These are phyloP conservation scores for Starmerella potacharoeniae DNA, from an alignment of 805 yeast genomes.

Conservation along the genomic window DNA sequence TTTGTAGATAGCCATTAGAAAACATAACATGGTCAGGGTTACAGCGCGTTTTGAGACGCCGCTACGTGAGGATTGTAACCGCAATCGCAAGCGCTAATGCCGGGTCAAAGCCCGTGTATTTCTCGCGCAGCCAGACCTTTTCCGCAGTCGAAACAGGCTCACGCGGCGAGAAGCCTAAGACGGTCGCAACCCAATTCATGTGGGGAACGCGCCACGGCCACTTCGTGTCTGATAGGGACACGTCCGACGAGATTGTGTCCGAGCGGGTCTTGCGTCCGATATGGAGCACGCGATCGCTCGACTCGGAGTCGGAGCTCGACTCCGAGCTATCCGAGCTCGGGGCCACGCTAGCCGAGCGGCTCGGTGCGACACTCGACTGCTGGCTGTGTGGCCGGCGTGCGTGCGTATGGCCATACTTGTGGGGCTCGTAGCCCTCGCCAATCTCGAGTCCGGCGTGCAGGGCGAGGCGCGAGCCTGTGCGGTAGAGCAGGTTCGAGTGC, in stretches of 20 bases:
- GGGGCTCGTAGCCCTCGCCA: constrained; percentile 5
- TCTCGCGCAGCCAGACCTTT: constrained; percentile 8
- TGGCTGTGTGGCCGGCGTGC: neutral
- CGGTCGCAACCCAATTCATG: neutral
- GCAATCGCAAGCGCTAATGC: constrained; percentile 11
- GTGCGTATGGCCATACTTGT: neutral
- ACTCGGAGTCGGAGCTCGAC: constrained; percentile 1
- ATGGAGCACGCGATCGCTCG: constrained; percentile 1
- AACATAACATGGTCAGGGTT: too few relatives aligned
- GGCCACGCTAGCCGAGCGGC: neutral
- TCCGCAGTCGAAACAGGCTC: constrained; percentile 1
- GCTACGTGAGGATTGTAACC: constrained; percentile 1
- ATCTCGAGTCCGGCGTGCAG: constrained; percentile 7
- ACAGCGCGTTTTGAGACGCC: too few relatives aligned
- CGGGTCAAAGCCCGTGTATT: constrained; percentile 12
- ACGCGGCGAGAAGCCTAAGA: constrained; percentile 5
- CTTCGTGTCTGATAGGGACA: neutral
- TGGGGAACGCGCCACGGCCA: neutral
- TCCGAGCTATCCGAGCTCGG: constrained; percentile 3
- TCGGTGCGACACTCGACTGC: constrained; percentile 1
- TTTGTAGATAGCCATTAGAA: neutral
- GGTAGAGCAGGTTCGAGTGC: constrained; percentile 10
- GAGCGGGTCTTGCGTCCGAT: constrained; percentile 1
- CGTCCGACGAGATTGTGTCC: neutral
- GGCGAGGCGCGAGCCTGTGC: constrained; percentile 15